Evolutionary conservation across 495 filamentous ascomycete genomes (phyloP).

Genomic region (Talaromyces thailandensis): DNA sequence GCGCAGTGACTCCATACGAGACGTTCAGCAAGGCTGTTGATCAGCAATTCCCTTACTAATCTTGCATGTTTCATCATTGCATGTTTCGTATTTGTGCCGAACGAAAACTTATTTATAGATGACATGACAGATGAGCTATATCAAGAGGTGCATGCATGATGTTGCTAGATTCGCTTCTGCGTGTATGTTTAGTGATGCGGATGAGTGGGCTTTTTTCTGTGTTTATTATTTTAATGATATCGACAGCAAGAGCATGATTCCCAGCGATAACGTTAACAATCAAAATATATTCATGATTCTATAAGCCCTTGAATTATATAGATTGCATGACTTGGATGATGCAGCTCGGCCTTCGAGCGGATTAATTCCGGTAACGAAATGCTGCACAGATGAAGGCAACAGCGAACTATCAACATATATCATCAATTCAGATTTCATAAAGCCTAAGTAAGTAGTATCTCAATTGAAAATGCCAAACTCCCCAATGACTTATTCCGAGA

Average conservation of each 20-base stretch:
- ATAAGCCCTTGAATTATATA: no score
- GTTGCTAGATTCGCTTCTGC: neutral
- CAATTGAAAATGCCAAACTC: no score
- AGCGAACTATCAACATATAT: no score
- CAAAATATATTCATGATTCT: neutral
- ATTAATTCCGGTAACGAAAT: neutral
- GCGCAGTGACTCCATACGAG: constrained; percentile 73
- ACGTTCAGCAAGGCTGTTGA: constrained; percentile 43
- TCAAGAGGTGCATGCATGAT: neutral
- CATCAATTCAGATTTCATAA: no score
- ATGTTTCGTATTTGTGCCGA: neutral
- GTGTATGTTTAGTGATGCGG: neutral
- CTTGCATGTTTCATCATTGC: neutral
- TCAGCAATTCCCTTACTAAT: constrained; percentile 15
- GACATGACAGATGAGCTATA: neutral
- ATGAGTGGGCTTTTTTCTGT: neutral
- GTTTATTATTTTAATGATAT: neutral
- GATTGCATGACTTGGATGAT: neutral
- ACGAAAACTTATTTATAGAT: neutral
- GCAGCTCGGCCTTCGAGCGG: neutral
- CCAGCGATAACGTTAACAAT: neutral
- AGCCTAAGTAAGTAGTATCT: no score
- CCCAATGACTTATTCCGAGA: constrained; percentile 1
- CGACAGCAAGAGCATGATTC: neutral
- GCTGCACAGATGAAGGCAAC: no score